phyloP scores from a whole-genome alignment of 2,329 filamentous ascomycete genomes.

The Colletotrichum siamense region DNA sequence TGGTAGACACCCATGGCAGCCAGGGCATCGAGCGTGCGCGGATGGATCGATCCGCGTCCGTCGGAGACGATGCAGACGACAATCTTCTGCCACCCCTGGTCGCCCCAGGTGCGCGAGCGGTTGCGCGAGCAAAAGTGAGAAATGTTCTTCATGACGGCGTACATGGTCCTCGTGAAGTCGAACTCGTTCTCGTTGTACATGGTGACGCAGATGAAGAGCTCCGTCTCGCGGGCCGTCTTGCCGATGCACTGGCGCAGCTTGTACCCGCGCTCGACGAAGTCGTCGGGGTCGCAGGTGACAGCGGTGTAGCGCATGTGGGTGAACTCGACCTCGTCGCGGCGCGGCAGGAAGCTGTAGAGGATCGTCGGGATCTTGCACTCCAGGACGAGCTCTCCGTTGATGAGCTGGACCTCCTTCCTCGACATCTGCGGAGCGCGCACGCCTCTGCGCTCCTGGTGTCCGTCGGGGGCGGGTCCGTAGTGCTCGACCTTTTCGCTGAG shows the following conservation, averaged over 20 bases:
- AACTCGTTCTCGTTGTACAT: conserved; percentile 99
- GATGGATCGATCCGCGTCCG: conserved; percentile 88
- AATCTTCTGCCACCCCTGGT: conserved; percentile 98
- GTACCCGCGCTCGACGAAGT: conserved; percentile 88
- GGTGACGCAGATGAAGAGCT: conserved; percentile 94
- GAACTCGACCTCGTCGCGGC: conserved; percentile 92
- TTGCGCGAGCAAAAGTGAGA: conserved; percentile 93
- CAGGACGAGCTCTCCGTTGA: conserved; percentile 96
- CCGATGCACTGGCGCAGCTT: conserved; percentile 92
- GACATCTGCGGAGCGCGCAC: conserved; percentile 87
- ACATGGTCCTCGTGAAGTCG: conserved; percentile 96
- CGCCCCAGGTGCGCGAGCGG: conserved; percentile 95
- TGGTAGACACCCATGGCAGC: conserved; percentile 98
- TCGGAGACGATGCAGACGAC: conserved; percentile 97
- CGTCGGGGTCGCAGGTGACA: conserved; percentile 96
- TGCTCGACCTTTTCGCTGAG: conserved; percentile 70
- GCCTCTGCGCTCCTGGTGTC: conserved; percentile 86
- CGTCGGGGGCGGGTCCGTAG: conserved; percentile 87
- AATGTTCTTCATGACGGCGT: conserved; percentile 98
- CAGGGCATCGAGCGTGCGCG: conserved; percentile 88
- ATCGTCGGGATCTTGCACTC: conserved; percentile 99
- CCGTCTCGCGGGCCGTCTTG: conserved; percentile 83
- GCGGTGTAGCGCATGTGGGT: conserved; percentile 99
- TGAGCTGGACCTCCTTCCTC: conserved; percentile 92
- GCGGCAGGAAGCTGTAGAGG: conserved; percentile 93